Conservation (phyloP, 495 filamentous ascomycete genomes). For the Penicillium bialowiezense region DNA sequence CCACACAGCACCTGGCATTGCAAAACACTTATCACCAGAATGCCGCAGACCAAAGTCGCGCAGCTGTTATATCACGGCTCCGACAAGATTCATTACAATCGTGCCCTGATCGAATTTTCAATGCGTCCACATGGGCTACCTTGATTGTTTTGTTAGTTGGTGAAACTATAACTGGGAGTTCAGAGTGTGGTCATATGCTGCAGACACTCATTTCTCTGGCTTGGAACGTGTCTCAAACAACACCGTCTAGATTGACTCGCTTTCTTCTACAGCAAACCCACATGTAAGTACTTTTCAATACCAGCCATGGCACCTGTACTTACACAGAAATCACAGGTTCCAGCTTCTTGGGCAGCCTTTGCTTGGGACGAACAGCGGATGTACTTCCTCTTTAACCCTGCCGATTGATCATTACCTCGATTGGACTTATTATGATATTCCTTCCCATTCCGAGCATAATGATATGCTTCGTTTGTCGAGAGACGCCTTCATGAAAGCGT, state of each 20-base stretch:
- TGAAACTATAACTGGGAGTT: conserved; percentile 22
- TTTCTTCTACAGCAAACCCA: conserved; percentile 17
- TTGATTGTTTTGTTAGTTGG: conserved; percentile 22
- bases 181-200: conserved; percentile 17
- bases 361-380: conserved; percentile 8
- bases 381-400: conserved; percentile 1
- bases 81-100: conserved; percentile 10
- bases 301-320: not conserved
- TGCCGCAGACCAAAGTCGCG: conserved; percentile 11
- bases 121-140: conserved; percentile 17
- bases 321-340: conserved; percentile 8
- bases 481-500: conserved; percentile 16
- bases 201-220: conserved; percentile 13
- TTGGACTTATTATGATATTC: conserved; percentile 13
- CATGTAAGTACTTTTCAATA: conserved; percentile 6
- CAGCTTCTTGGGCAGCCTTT: conserved; percentile 17
- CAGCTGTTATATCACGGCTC: conserved; percentile 17
- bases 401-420: conserved; percentile 13
- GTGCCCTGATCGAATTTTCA: conserved; percentile 17
- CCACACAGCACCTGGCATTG: conserved; percentile 61
- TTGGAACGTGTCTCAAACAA: conserved; percentile 2
- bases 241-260: not conserved
- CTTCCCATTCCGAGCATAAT: conserved; percentile 11
- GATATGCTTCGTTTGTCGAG: conserved; percentile 6
- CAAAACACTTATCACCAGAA: conserved; percentile 3